Percentiles rank a stretch among this genome's conserved stretches.
phyloP scores from a whole-genome alignment of 768 basidiomycete genomes.

The Hygrophorus pudorinus region DNA sequence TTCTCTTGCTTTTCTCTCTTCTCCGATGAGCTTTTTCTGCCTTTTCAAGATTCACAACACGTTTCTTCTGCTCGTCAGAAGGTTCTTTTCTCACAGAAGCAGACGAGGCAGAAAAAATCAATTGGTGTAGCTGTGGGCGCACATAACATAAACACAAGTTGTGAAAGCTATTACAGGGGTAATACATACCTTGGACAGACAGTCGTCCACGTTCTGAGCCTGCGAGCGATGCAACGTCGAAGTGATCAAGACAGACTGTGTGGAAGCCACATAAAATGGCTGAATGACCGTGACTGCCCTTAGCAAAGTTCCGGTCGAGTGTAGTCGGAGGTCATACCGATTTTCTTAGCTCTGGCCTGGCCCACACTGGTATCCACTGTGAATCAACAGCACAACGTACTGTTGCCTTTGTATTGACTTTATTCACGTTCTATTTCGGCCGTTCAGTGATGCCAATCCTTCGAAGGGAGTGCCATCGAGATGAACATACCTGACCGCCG shows the following conservation, averaged over 20 bases:
- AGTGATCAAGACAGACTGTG: constrained; percentile 57
- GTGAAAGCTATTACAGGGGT: background rate
- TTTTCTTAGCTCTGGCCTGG: constrained; percentile 32
- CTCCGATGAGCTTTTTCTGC: constrained; percentile 38
- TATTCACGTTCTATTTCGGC: constrained; percentile 67
- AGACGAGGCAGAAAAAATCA: constrained; percentile 27
- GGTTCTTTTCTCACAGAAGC: constrained; percentile 41
- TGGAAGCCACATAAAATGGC: constrained; percentile 61
- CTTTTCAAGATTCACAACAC: constrained; percentile 34
- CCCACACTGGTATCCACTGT: constrained; percentile 66
- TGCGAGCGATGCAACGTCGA: constrained; percentile 70
- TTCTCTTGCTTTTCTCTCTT: constrained; percentile 42
- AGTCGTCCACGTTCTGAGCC: constrained; percentile 64
- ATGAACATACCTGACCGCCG: constrained; percentile 61
- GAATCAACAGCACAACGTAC: constrained; percentile 48
- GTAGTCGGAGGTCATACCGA: constrained; percentile 30
- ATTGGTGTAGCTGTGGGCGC: background rate
- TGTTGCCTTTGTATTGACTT: constrained; percentile 77
- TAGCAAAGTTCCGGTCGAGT: background rate
- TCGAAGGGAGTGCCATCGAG: background rate
- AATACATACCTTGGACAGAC: constrained; percentile 47
- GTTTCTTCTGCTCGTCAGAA: constrained; percentile 44
- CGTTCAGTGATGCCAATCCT: too few relatives aligned
- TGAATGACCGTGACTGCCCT: constrained; percentile 15
- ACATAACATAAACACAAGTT: background rate